Evolutionary conservation across 495 filamentous ascomycete genomes (phyloP), one percentile per base, ranked within the genome.

Genomic region (Letharia lupina): DNA sequence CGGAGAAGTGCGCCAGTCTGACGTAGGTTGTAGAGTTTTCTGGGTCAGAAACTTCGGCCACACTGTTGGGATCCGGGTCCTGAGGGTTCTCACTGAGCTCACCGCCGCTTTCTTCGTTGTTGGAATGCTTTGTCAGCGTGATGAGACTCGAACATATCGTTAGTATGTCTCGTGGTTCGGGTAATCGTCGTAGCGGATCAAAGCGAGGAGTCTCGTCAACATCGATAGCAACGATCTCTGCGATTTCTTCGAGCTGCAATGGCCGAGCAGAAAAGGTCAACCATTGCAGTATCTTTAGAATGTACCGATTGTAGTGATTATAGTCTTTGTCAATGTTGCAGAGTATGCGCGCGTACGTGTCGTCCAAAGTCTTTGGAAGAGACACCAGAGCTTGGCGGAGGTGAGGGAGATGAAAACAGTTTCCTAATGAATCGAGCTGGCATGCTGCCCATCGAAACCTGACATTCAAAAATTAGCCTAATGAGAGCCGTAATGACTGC

Each of bases 381-480:
- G 72, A 67, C 68, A n/a, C 31, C 6, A 79, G 70, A 50, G 70
- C 70, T 70, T 71, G 35, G 62, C 67, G 66, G 31, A 78, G 68
- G 54, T 64, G 60, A 58, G 40, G 50, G 54, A 68, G 18, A 37
- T 68, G 69, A n/a, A 57, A 48, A 66, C 75, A 80, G 58, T 68
- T 65, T 65, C 68, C 65, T n/a, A 80, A 71, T 12, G 37, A 69
- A 48, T 80, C 74, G 33, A 80, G 66, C 65, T 80, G 77, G 69
- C 75, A 79, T 58, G 67, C 72, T 9, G 70, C 75, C 75, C 75
- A 80, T 60, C 76, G 75, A 60, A 81, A 80, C 77, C 77, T 81
- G 63, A 58, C 8, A 4, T 9, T 37, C 3, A 11, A n/a, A 28
- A 73, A 47, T 8, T 58, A 62, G 31, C 58, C 13, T 64, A 67